Evolutionary conservation across 352 stramenopile genomes (phyloP).

Genomic region (Phytopythium helicoides): DNA sequence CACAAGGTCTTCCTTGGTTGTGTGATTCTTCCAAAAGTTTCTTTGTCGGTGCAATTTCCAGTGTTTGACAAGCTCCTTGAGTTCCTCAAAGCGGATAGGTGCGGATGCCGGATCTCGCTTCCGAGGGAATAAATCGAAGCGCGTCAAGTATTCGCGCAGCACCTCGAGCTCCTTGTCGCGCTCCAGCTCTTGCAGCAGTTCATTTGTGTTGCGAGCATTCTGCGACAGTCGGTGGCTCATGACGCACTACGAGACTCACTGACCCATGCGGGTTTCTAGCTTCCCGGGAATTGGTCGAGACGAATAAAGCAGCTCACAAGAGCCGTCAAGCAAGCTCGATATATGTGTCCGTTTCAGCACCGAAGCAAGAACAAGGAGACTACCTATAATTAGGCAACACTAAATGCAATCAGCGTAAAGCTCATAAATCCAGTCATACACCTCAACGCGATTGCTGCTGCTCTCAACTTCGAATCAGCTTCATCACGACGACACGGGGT

Average conservation of each 20-base stretch:
- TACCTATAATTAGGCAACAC: too few species aligned
- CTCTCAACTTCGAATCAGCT: too few species aligned
- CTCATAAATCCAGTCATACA: too few species aligned
- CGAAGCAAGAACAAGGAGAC: background rate
- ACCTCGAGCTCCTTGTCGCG: slow-evolving; percentile 86
- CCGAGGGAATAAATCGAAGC: slow-evolving; percentile 74
- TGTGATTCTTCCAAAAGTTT: slow-evolving; percentile 91
- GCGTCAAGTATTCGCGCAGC: slow-evolving; percentile 79
- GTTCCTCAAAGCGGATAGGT: slow-evolving; percentile 86
- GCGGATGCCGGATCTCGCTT: slow-evolving; percentile 70
- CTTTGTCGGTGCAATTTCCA: slow-evolving; percentile 89
- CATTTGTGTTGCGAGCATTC: slow-evolving; percentile 76
- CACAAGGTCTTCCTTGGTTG: slow-evolving; percentile 87
- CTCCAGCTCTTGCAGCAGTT: slow-evolving; percentile 82
- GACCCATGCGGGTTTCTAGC: background rate
- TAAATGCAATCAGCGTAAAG: too few species aligned
- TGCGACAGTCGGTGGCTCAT: slow-evolving; percentile 86
- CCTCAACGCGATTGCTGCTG: too few species aligned
- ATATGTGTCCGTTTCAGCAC: slow-evolving; percentile 1
- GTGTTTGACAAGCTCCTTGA: slow-evolving; percentile 89
- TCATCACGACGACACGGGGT: too few species aligned
- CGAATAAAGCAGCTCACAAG: background rate
- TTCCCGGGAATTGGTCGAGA: background rate
- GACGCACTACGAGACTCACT: background rate
- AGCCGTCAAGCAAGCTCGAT: background rate